Base-by-base conservation (phyloP, 352 stramenopile species). In the Phytophthora quininea region DNA sequence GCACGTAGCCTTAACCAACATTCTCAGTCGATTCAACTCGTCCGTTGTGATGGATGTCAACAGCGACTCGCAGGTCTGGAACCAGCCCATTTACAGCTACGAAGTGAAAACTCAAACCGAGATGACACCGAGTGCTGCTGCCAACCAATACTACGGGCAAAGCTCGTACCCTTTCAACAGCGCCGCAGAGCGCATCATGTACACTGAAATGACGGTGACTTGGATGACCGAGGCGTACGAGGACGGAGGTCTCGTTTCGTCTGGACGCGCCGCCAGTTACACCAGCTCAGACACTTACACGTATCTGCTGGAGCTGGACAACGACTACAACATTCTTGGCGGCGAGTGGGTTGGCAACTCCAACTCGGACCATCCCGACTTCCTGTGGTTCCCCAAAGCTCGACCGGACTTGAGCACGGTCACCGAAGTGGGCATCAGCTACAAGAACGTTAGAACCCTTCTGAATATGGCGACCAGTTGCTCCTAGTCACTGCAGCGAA, bases 1-100 rank as follows among this genome's bases (percentile, higher is more conserved):
- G 67, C 77, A 86, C 60, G 60, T 80, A 12, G 77, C 76, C 2
- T 48, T 86, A 46, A 42, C 72, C 14, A 89, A 88, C 62, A 74
- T 86, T 24, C 62, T 89, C 19, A 73, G 67, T 0, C 62, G 71
- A 8, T 74, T 82, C 46, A 78, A 77, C 11, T 32, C 76, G 43
- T 71, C 74, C 1, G 79, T 88, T 8, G 68, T 89, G 2, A 62
- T 88, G 43, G 81, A 89, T 49, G 69, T 85, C 12, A 62, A 66
- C 3, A 65, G 64, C 2, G 69, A 67, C 11, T 58, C 62, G 2
- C 61, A 83, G 45, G 79, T 91, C 29, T 90, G 82, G 78, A 90
- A 89, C 60, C 76, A 86, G 58, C 82, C 82, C 11, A 69, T 90
- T 47, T 70, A 74, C 50, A 79, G 70, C 63, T 90, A 88, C 70